Evolutionary conservation across 768 basidiomycete genomes (phyloP).

Genomic region (Lenzites betulinus): DNA sequence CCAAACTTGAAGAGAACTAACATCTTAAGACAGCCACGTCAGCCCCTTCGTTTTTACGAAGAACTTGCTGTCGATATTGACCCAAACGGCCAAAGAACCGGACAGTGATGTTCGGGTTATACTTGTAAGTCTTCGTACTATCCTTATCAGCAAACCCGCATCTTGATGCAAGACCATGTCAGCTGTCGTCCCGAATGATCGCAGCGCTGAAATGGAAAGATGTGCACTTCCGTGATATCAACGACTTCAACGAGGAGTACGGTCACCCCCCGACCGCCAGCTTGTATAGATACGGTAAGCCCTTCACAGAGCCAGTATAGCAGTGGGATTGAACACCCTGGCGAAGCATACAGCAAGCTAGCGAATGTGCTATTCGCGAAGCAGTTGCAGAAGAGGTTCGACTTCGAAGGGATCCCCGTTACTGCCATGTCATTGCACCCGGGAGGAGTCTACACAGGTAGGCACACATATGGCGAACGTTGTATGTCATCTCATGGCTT

Average conservation of each 20-base stretch:
- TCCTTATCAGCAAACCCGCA: background rate
- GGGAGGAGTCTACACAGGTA: constrained; percentile 42
- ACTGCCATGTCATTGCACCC: constrained; percentile 46
- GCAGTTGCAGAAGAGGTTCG: constrained; percentile 51
- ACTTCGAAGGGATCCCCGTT: constrained; percentile 39
- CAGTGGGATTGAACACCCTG: background rate
- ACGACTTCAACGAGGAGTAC: constrained; percentile 32
- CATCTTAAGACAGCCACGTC: constrained; percentile 45
- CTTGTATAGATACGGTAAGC: constrained; percentile 25
- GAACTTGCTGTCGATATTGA: constrained; percentile 53
- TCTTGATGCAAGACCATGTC: background rate
- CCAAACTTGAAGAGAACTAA: background rate
- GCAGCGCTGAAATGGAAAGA: constrained; percentile 8
- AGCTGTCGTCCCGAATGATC: constrained; percentile 23
- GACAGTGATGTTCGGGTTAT: constrained; percentile 63
- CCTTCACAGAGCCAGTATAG: background rate
- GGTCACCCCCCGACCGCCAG: constrained; percentile 15
- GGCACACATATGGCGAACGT: background rate
- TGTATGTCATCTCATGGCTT: background rate
- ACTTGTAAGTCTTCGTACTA: constrained; percentile 41
- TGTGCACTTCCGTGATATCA: constrained; percentile 23
- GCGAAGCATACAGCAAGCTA: constrained; percentile 52
- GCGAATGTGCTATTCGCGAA: constrained; percentile 50
- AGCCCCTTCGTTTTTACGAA: constrained; percentile 57
- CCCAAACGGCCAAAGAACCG: constrained; percentile 47